Conservation (phyloP, 2,329 filamentous ascomycete species). For the Talaromyces sp. region DNA sequence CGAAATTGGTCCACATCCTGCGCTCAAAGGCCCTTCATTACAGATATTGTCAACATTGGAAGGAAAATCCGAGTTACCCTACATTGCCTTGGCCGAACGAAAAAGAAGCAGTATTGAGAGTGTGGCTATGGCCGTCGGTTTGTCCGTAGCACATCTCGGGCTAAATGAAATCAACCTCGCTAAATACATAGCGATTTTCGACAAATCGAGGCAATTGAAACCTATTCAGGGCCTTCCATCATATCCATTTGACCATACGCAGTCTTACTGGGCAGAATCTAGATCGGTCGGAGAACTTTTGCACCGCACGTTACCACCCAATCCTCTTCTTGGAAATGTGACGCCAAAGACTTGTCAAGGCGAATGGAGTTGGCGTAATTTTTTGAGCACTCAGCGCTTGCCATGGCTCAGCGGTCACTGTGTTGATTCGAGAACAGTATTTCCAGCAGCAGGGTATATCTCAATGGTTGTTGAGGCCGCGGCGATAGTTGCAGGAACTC, state of each 20-base stretch:
- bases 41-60: conserved; percentile 11
- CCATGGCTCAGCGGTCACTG: conserved; percentile 30
- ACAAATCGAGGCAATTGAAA: neutral
- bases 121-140: conserved; percentile 2
- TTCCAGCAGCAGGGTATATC: conserved; percentile 26
- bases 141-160: conserved; percentile 16
- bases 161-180: conserved; percentile 8
- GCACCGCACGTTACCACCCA: neutral
- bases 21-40: conserved; percentile 20
- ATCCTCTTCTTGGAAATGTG: neutral
- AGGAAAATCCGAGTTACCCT: conserved; percentile 5
- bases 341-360: neutral
- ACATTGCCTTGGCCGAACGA: conserved; percentile 12
- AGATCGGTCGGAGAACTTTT: conserved; percentile 7
- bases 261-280: conserved; percentile 13
- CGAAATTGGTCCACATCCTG: conserved; percentile 30
- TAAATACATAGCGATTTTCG: neutral
- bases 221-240: conserved; percentile 7
- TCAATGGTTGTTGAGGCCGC: conserved; percentile 23
- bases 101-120: conserved; percentile 8
- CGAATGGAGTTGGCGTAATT: conserved; percentile 18
- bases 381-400: conserved; percentile 18
- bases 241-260: conserved; percentile 17
- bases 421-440: conserved; percentile 26
- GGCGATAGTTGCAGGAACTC: neutral